These are phyloP conservation scores for Ophiostoma australiae DNA, from an alignment of 2,329 filamentous ascomycete genomes.

Conservation along the genomic window DNA sequence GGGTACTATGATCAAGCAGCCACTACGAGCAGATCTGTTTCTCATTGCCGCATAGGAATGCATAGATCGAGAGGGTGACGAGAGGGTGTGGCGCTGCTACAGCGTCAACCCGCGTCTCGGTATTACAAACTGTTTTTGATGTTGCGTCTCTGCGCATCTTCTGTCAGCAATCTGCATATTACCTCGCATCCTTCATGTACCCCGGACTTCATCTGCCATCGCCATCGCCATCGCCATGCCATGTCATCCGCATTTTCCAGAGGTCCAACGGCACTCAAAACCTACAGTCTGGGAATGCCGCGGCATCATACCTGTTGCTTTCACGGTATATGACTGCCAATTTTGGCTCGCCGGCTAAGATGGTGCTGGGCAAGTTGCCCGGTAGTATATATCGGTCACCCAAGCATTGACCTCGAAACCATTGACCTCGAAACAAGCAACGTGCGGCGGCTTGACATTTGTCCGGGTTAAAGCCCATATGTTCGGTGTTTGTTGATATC, in stretches of 20 bases:
- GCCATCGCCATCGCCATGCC: too few species aligned
- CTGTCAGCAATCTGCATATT: neutral
- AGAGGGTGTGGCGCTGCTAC: neutral
- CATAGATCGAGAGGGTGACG: neutral
- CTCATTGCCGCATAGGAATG: neutral
- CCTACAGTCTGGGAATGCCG: neutral
- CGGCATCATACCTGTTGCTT: neutral
- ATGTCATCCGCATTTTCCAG: neutral
- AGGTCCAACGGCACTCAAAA: neutral
- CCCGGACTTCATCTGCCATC: neutral
- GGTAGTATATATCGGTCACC: too few species aligned
- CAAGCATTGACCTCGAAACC: neutral
- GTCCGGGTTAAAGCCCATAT: neutral
- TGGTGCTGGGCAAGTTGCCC: neutral
- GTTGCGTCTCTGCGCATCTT: neutral
- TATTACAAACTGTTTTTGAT: neutral
- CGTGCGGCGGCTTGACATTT: neutral
- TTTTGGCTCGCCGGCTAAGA: neutral
- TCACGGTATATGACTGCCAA: neutral
- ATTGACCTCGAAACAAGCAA: neutral
- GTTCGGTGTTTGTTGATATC: neutral
- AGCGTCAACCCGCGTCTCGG: constrained; percentile 1
- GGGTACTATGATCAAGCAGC: neutral
- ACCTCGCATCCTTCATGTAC: neutral
- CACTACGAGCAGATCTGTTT: neutral